A percentile compares a stretch with the other conserved stretches of the same genome.
Conservation (phyloP, 108 stramenopile species). For the Stephanodiscus minutulus region DNA sequence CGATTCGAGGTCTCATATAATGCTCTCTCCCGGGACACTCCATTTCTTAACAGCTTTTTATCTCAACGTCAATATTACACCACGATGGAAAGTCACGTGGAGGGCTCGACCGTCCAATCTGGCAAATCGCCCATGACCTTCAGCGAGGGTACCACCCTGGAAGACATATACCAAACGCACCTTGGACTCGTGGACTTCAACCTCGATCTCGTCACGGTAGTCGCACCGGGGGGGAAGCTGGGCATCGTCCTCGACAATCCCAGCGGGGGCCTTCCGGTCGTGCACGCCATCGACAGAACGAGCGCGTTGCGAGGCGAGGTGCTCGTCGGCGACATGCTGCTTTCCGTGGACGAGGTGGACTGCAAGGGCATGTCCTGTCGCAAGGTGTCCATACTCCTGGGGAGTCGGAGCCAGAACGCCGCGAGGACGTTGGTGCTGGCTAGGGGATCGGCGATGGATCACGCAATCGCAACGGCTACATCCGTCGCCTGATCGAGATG, state of each 20-base stretch:
- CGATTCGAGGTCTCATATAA: too few species aligned
- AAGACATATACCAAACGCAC: conserved; percentile 30
- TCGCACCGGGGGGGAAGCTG: conserved; percentile 66
- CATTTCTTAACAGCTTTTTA: too few species aligned
- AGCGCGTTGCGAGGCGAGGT: conserved; percentile 73
- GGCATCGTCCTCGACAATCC: conserved; percentile 91
- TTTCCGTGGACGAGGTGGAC: conserved; percentile 83
- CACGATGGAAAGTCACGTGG: conserved; percentile 17
- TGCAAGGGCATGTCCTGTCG: conserved; percentile 81
- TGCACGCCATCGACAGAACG: conserved; percentile 82
- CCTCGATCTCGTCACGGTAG: conserved; percentile 40
- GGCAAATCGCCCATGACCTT: conserved; percentile 24
- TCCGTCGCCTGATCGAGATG: background rate
- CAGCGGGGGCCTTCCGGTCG: conserved; percentile 68
- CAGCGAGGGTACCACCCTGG: conserved; percentile 35
- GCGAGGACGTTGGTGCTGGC: conserved; percentile 44
- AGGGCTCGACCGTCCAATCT: conserved; percentile 20
- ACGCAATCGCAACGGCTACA: background rate
- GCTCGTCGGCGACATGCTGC: conserved; percentile 71
- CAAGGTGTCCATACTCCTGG: conserved; percentile 76
- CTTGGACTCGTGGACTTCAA: conserved; percentile 21
- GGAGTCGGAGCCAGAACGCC: conserved; percentile 39
- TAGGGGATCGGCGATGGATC: conserved; percentile 10
- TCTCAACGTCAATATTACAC: too few species aligned
- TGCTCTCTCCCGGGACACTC: conserved; percentile 33